Base-by-base conservation (phyloP, 306 rosid genomes). In the Corylus americana region DNA sequence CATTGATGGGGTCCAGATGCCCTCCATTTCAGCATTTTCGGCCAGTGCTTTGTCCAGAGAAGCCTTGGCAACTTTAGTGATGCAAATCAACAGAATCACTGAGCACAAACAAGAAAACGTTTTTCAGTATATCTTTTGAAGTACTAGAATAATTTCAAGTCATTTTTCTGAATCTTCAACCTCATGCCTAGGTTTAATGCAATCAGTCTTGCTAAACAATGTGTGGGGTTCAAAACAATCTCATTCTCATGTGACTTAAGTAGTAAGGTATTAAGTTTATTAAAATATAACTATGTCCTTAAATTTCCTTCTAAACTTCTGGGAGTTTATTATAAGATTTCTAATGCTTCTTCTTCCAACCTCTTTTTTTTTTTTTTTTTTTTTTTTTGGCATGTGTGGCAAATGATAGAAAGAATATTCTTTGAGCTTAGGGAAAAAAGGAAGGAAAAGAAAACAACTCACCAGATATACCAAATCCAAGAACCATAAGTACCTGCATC, bases 401-500 rank as follows among this genome's bases (percentile, higher is more conserved):
- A 8, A 57, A 57, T 8, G 63, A 57, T n/a, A 57, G 11, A 5
- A 16, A 20, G 20, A 57, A 57, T 57, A 3, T 20, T 20, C 25
- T 20, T 57, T 57, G 63, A 57, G n/a, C 58, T 14, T 39, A 39
- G 29, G 39, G 13, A 57, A 67, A 11, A 58, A 64, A 8, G 12
- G 45, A 3, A 70, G 1, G 5, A 76, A 61, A n/a, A 48, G 1
- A 29, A 29, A 18, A 2, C 2, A 76, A 83, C 86, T 83, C 73
- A 91, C 96, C 89, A 51, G 93, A 89, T 79, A 89, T 71, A 73
- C 82, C 89, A 20, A 85, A 83, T 45, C 88, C 93, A 55, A 85
- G 39, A 35, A 44, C 61, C 16, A 89, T 69, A 75, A 78, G 54
- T 53, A 79, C 85, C 92, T 91, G 92, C 90, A 85, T 70, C 70